phyloP scores from a whole-genome alignment of 345 rosid species.

The Cardamine resedifolia region DNA sequence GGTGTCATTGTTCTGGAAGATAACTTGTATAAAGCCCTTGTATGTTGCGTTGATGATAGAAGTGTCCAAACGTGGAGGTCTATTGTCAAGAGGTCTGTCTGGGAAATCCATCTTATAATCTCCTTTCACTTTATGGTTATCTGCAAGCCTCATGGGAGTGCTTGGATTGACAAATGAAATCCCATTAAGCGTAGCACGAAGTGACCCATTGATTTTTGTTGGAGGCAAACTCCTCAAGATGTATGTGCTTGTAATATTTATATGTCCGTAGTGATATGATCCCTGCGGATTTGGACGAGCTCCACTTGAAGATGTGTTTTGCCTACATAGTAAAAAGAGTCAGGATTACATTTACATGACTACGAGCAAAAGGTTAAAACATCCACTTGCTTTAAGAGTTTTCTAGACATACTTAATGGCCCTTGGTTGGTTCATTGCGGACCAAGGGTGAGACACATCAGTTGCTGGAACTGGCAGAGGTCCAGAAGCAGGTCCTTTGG shows the following conservation, averaged over 20 bases:
- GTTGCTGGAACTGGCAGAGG: constrained; percentile 71
- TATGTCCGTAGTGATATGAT: constrained; percentile 81
- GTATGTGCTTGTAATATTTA: constrained; percentile 72
- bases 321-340: constrained; percentile 47
- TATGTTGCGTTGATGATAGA: constrained; percentile 86
- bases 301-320: constrained; percentile 80
- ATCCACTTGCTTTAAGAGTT: constrained; percentile 1
- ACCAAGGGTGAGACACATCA: constrained; percentile 76
- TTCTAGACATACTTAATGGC: constrained; percentile 61
- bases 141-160: constrained; percentile 82
- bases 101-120: constrained; percentile 89
- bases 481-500: constrained; percentile 80
- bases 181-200: constrained; percentile 70
- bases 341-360: neutral
- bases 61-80: constrained; percentile 50
- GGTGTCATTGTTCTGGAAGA: constrained; percentile 91
- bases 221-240: constrained; percentile 72
- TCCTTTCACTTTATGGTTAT: constrained; percentile 64
- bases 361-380: neutral
- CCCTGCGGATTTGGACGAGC: constrained; percentile 99
- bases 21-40: constrained; percentile 73
- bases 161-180: constrained; percentile 71
- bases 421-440: constrained; percentile 85
- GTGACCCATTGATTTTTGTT: constrained; percentile 52
- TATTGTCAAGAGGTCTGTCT: constrained; percentile 49